Evolutionary conservation across 371 early-diverging fungal genomes (phyloP).

Genomic region (Actinomucor elegans): DNA sequence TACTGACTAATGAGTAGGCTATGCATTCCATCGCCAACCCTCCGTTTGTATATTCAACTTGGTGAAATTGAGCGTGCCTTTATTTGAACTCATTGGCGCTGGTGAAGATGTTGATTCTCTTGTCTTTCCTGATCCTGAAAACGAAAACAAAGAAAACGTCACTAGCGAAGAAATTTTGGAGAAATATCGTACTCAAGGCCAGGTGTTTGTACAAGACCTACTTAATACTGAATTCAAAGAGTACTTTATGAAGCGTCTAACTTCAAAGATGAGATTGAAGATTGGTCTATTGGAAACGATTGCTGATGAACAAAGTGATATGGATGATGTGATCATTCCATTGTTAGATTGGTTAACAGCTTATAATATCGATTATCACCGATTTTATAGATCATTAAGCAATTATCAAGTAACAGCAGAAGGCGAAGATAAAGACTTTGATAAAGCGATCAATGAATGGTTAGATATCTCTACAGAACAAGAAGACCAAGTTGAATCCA

Average conservation of each 20-base stretch:
- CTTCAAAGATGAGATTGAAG: conserved; percentile 60
- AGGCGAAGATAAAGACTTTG: conserved; percentile 42
- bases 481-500: conserved; percentile 1
- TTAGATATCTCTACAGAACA: conserved; percentile 39
- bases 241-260: conserved; percentile 49
- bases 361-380: conserved; percentile 68
- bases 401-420: conserved; percentile 25
- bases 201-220: conserved; percentile 43
- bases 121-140: conserved; percentile 31
- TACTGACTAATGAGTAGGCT: conserved; percentile 43
- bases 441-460: conserved; percentile 29
- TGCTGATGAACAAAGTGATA: conserved; percentile 37
- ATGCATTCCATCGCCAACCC: conserved; percentile 84
- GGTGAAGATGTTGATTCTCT: conserved; percentile 42
- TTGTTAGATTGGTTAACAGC: conserved; percentile 66
- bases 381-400: conserved; percentile 69
- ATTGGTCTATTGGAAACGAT: conserved; percentile 38
- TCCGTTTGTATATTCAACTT: conserved; percentile 84
- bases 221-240: conserved; percentile 54
- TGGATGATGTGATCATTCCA: conserved; percentile 62
- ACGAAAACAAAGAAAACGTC: conserved; percentile 28
- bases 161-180: conserved; percentile 25
- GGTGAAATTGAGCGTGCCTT: conserved; percentile 64
- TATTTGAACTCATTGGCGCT: conserved; percentile 69
- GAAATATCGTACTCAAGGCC: conserved; percentile 37